A percentile compares a stretch with the other conserved stretches of the same genome.
Evolutionary conservation across 345 rosid species (phyloP).

Genomic region (Dipteronia dyeriana): DNA sequence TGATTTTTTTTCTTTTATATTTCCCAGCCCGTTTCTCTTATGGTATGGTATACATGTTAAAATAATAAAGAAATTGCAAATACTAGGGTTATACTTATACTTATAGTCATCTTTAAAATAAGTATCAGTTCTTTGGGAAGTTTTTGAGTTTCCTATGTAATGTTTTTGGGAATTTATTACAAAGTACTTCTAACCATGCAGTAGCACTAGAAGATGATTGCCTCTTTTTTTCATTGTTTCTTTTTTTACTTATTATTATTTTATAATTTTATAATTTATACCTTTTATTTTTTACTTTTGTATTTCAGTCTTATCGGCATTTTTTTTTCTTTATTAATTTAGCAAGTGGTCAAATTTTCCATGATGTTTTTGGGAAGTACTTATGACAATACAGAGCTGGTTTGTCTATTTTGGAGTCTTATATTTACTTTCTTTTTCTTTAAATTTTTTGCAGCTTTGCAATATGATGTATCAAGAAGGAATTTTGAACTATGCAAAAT

Average conservation of each 20-base stretch:
- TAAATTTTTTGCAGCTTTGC: neutral
- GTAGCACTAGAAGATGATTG: neutral
- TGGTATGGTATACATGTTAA: neutral
- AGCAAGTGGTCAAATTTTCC: neutral
- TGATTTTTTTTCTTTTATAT: neutral
- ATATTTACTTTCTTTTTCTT: neutral
- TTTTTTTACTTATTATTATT: neutral
- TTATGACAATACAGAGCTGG: neutral
- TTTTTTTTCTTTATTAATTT: neutral
- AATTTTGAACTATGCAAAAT: neutral
- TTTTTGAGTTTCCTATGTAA: neutral
- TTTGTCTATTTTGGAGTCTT: neutral
- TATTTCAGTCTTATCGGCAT: slow-evolving; percentile 1
- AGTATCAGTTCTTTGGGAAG: neutral
- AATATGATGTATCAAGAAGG: neutral
- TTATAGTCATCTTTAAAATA: neutral
- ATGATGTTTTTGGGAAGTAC: neutral
- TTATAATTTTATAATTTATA: neutral
- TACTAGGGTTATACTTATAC: neutral
- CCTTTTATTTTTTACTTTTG: neutral
- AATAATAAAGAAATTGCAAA: neutral
- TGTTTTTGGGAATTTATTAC: too few relatives aligned
- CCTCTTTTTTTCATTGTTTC: neutral
- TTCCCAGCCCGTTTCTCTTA: neutral
- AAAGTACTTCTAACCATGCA: neutral